Base-by-base conservation (phyloP, 163 green algal species). In the Prototheca stagnorum region DNA sequence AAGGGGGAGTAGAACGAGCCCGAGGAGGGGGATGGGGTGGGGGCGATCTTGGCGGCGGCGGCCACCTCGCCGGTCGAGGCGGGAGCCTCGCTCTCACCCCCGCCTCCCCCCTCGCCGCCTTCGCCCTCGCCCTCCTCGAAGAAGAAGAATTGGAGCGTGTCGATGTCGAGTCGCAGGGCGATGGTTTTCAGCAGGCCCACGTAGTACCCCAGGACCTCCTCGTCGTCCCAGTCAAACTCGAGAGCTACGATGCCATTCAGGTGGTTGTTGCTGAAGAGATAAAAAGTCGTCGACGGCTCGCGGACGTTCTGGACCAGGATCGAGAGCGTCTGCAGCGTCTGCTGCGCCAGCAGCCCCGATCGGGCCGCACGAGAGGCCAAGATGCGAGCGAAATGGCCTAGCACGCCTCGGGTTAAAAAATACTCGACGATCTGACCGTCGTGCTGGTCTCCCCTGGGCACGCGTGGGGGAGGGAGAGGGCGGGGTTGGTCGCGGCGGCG, bases 231-330 rank as follows among this genome's bases (percentile, higher is more conserved):
- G 51, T 95, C 72, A 59, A 94, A 94, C 50, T 81, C 69, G 53
- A 92, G 58, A 23, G 39, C 29, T 15, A 72, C 58, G 19, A 98
- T 86, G 47, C 88, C 79, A 71, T 98, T 98, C 43, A 98, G 73
- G 57, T 97, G 79, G 70, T 96, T 92, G 64, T 95, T 96, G 62
- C 53, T 80, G 68, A 97, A 97, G 47, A 98, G 67, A 65, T 92
- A 96, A 64, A 81, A 95, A 5, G 92, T 73, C 3, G 82, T 82
- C 3, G 77, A 86, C 62, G 93, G 77, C 52, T 71, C 87, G 34
- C 66, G 63, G 27, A 97, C 76, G 64, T 97, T 97, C 57, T 96
- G 86, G 33, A 95, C 88, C 53, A 96, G 84, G 61, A 97, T 96
- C 58, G 54, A 79, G 34, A 98, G 72, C 14, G 90, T 96, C 61